Percentiles rank a stretch among this genome's conserved stretches.
Conservation (phyloP, 805 yeast genomes). For the Metschnikowia similis region DNA sequence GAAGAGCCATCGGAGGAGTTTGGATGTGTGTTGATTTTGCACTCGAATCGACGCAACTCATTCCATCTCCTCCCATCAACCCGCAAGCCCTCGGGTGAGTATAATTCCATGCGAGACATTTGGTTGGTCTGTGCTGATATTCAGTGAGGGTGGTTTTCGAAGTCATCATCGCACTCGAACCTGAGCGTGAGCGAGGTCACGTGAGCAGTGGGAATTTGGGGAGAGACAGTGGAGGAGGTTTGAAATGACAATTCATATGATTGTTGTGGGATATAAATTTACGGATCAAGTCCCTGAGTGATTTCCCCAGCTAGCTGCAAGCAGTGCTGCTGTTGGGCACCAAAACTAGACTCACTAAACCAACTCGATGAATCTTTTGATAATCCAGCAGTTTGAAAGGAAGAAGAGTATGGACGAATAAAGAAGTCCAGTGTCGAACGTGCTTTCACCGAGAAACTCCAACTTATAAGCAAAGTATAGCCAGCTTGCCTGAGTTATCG, state of each 20-base stretch:
- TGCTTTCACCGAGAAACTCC: constrained; percentile 71
- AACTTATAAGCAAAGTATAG: constrained; percentile 68
- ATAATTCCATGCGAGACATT: constrained; percentile 73
- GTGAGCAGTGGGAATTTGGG: neutral
- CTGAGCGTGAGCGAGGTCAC: constrained; percentile 4
- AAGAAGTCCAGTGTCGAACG: constrained; percentile 59
- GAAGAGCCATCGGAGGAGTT: constrained; percentile 89
- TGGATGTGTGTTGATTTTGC: constrained; percentile 85
- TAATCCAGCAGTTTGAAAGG: constrained; percentile 54
- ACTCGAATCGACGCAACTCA: constrained; percentile 77
- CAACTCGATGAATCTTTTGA: constrained; percentile 49
- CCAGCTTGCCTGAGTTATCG: constrained; percentile 72
- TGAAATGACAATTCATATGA: too few relatives aligned
- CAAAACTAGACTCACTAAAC: neutral
- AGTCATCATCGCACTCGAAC: constrained; percentile 4
- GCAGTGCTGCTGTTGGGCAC: neutral
- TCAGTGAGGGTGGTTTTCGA: neutral
- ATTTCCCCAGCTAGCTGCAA: neutral
- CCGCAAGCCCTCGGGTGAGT: constrained; percentile 93
- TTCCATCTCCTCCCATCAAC: constrained; percentile 94
- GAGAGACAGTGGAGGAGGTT: too few relatives aligned
- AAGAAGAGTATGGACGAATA: constrained; percentile 56
- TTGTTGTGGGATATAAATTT: too few relatives aligned
- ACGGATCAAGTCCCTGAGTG: neutral
- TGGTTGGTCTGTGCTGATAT: neutral